These are phyloP conservation scores for Andrographis paniculata DNA, from an alignment of 305 asterid species.

Conservation along the genomic window DNA sequence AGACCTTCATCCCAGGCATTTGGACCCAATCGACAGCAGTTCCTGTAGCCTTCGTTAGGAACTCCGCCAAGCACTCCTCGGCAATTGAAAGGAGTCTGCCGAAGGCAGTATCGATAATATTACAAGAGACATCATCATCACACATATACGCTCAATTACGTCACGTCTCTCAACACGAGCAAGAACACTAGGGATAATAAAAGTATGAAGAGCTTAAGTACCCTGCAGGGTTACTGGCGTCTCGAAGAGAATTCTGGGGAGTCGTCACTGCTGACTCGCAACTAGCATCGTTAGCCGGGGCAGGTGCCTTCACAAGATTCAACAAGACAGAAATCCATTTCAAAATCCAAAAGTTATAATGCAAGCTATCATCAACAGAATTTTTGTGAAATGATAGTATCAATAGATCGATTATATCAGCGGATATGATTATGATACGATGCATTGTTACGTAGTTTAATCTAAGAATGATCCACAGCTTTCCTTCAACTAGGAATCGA, in stretches of 20 bases:
- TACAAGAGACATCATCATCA: conserved; percentile 1
- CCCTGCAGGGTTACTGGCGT: conserved; percentile 97
- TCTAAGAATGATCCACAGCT: too few relatives aligned
- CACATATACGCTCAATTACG: too few relatives aligned
- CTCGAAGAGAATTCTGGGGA: conserved; percentile 72
- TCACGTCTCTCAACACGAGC: background rate
- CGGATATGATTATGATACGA: too few relatives aligned
- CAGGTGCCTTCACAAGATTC: conserved; percentile 32
- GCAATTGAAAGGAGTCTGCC: conserved; percentile 91
- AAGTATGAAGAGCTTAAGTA: conserved; percentile 26
- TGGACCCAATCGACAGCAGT: conserved; percentile 99
- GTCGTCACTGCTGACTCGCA: conserved; percentile 74
- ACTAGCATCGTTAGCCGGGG: conserved; percentile 62
- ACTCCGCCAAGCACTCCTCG: conserved; percentile 96
- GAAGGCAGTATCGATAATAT: conserved; percentile 9
- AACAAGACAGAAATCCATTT: conserved; percentile 1
- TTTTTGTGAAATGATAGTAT: too few relatives aligned
- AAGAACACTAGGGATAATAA: background rate
- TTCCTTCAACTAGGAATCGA: too few relatives aligned
- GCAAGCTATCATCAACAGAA: too few relatives aligned
- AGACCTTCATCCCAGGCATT: conserved; percentile 99
- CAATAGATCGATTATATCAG: too few relatives aligned
- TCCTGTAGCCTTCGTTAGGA: conserved; percentile 99
- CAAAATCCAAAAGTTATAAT: background rate
- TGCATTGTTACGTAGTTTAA: too few relatives aligned